Conservation (phyloP, 352 stramenopile genomes). For the Globisporangium viniferum region DNA sequence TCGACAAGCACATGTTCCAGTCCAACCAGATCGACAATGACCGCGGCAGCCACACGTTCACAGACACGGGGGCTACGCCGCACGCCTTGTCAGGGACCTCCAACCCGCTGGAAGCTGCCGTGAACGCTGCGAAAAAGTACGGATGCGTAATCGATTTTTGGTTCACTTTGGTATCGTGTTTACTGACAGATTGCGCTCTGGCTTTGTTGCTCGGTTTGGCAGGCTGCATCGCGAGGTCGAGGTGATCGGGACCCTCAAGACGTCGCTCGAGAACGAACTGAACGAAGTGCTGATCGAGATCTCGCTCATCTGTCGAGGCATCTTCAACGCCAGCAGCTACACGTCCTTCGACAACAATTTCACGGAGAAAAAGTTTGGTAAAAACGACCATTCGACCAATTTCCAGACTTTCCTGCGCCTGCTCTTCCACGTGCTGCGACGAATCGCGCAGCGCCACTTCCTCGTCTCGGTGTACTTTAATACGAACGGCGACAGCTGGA, state of each 20-base stretch:
- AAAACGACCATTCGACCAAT: constrained; percentile 56
- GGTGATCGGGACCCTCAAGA: constrained; percentile 72
- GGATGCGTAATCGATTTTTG: background rate
- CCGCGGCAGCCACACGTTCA: constrained; percentile 20
- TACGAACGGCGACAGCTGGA: constrained; percentile 51
- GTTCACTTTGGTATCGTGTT: background rate
- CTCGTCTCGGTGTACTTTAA: constrained; percentile 67
- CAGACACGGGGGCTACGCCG: constrained; percentile 10
- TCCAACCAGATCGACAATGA: constrained; percentile 26
- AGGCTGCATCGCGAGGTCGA: constrained; percentile 71
- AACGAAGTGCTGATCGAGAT: constrained; percentile 57
- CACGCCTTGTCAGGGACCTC: constrained; percentile 1
- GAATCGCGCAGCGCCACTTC: constrained; percentile 66
- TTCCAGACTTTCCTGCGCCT: constrained; percentile 71
- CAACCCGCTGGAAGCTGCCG: constrained; percentile 53
- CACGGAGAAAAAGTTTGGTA: constrained; percentile 70
- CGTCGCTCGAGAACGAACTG: constrained; percentile 61
- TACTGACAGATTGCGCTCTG: background rate
- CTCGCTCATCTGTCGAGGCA: constrained; percentile 62
- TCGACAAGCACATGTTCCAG: constrained; percentile 50
- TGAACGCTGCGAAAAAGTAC: constrained; percentile 70
- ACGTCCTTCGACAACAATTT: constrained; percentile 79
- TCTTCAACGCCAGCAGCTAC: constrained; percentile 72
- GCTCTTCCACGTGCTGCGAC: constrained; percentile 61
- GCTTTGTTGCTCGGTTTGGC: background rate